phyloP scores from a whole-genome alignment of 2,329 filamentous ascomycete genomes.

The Fusarium marasasianum region DNA sequence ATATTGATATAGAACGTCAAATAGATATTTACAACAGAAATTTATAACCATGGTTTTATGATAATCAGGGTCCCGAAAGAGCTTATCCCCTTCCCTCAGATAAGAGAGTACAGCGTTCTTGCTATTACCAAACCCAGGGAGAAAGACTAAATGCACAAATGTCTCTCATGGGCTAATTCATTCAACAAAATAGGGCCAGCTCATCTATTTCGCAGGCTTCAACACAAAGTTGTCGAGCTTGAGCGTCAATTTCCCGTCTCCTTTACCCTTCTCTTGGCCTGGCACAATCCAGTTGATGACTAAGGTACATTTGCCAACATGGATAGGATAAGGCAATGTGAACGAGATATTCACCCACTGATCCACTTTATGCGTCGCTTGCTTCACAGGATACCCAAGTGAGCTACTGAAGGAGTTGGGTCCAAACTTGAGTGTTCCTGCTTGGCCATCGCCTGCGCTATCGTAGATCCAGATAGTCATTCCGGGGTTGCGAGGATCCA shows the following conservation, averaged over 20 bases:
- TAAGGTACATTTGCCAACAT: background rate
- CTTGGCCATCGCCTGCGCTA: background rate
- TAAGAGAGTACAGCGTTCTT: background rate
- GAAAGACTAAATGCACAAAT: too few relatives aligned
- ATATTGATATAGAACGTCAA: background rate
- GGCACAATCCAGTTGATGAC: background rate
- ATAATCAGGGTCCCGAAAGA: too few relatives aligned
- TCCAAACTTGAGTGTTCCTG: background rate
- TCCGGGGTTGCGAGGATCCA: background rate
- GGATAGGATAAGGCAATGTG: background rate
- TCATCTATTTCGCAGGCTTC: background rate
- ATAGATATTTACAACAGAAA: background rate
- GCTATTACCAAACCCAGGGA: fast-evolving
- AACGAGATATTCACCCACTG: background rate
- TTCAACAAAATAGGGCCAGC: too few relatives aligned
- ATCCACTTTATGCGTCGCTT: background rate
- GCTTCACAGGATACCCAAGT: background rate
- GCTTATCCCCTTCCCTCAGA: background rate
- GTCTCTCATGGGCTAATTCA: fast-evolving
- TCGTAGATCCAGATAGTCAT: background rate
- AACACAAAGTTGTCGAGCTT: background rate
- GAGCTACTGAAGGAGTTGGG: background rate
- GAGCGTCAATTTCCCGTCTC: background rate
- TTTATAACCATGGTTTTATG: background rate
- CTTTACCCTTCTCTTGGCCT: background rate